Evolutionary conservation across 805 yeast genomes (phyloP).

Genomic region (Suhomyces prunicola): DNA sequence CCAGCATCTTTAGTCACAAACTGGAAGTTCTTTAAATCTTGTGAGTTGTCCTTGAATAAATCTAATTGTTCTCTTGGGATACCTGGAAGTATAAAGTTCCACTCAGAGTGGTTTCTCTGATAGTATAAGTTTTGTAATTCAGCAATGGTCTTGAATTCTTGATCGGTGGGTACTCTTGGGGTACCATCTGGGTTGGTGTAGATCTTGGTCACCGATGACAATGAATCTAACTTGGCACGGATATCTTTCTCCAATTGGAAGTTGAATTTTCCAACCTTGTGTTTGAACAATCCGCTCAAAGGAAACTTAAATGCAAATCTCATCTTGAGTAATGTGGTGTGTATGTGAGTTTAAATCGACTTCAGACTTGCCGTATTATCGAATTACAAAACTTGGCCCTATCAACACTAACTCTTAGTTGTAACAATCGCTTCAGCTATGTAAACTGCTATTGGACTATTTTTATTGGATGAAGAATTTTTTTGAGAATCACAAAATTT

Average conservation of each 20-base stretch:
- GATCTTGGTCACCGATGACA: constrained; percentile 63
- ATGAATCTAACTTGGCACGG: constrained; percentile 55
- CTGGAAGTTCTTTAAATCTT: constrained; percentile 56
- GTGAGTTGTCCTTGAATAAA: constrained; percentile 58
- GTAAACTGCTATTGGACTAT: constrained; percentile 16
- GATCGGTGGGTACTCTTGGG: constrained; percentile 64
- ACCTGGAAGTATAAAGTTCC: constrained; percentile 44
- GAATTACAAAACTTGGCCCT: not conserved
- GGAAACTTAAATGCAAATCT: constrained; percentile 43
- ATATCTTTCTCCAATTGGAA: constrained; percentile 57
- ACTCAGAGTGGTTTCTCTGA: constrained; percentile 52
- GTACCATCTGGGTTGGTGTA: constrained; percentile 77
- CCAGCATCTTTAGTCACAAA: constrained; percentile 48
- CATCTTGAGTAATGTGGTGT: constrained; percentile 19
- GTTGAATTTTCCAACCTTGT: constrained; percentile 41
- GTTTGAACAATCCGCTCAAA: constrained; percentile 35
- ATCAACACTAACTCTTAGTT: constrained; percentile 2
- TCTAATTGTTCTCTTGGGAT: constrained; percentile 54
- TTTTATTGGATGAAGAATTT: constrained; percentile 21
- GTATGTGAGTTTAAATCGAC: constrained; percentile 1
- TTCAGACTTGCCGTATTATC: not conserved
- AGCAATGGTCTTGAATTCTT: constrained; percentile 69
- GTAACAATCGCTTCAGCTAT: not conserved
- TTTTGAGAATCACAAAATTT: constrained; percentile 3
- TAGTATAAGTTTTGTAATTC: constrained; percentile 61